phyloP scores from a whole-genome alignment of 2,329 filamentous ascomycete genomes.

The Pseudopyricularia javanii region DNA sequence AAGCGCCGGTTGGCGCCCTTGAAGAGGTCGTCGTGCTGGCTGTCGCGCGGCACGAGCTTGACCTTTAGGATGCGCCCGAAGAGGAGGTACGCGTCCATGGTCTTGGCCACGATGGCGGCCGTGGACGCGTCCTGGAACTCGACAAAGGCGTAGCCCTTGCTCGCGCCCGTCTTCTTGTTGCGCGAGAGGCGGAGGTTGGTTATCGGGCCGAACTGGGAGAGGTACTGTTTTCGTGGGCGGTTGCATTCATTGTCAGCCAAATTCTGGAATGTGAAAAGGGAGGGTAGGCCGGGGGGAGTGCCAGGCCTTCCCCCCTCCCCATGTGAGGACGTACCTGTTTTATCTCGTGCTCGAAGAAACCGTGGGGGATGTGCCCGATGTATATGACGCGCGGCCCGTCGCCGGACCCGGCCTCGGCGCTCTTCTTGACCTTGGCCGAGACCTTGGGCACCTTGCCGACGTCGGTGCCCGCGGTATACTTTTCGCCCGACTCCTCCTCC shows the following conservation, averaged over 20 bases:
- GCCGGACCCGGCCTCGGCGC: slow-evolving; percentile 26
- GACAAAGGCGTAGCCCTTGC: slow-evolving; percentile 90
- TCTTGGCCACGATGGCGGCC: slow-evolving; percentile 85
- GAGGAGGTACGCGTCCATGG: slow-evolving; percentile 95
- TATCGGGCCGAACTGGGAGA: slow-evolving; percentile 83
- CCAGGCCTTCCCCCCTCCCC: not conserved
- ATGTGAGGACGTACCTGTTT: slow-evolving; percentile 27
- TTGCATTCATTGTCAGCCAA: not conserved
- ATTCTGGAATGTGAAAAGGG: not conserved
- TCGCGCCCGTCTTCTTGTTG: slow-evolving; percentile 81
- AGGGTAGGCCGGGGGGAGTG: not conserved
- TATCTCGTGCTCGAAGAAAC: slow-evolving; percentile 98
- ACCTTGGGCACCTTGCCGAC: slow-evolving; percentile 38
- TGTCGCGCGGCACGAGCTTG: slow-evolving; percentile 61
- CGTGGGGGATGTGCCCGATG: slow-evolving; percentile 55
- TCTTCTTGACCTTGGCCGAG: slow-evolving; percentile 29
- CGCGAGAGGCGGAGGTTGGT: slow-evolving; percentile 69
- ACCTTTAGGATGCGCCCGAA: slow-evolving; percentile 82
- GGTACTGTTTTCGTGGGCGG: slow-evolving; percentile 48
- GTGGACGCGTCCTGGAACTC: slow-evolving; percentile 69
- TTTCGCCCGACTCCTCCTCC: slow-evolving; percentile 6
- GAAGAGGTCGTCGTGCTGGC: slow-evolving; percentile 73
- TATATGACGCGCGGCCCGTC: slow-evolving; percentile 70
- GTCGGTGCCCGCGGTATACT: slow-evolving; percentile 11
- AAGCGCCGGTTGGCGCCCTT: slow-evolving; percentile 84